Base-by-base conservation (phyloP, 495 filamentous ascomycete genomes). In the Daldinia caldariorum region DNA sequence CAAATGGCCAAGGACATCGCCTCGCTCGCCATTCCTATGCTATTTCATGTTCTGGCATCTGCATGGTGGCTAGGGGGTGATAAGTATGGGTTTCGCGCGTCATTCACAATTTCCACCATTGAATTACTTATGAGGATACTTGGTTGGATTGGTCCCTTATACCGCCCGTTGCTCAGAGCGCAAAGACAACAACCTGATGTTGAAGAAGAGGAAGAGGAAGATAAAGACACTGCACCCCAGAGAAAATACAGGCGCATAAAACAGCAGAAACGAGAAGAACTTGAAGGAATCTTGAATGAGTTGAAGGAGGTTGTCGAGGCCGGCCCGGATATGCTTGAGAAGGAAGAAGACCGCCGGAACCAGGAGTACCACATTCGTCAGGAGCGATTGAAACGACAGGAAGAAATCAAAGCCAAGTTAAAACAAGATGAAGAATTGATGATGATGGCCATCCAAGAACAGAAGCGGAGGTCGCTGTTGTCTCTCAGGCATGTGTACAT, bases 1-100 rank as follows among this genome's bases (percentile, higher is more conserved):
- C 38, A 58, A 47, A 49, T 68, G 38, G 34, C 45, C 9, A 8
- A 57, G 38, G 68, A 61, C 51, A 49, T 75, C 51, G 20, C 39
- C n/a, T 67, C 47, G 26, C 55, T 31, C 56, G 71, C 62, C 4
- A 69, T 77, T 4, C 75, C 75, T 37, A 77, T 73, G 75, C 32
- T 75, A 9, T 49, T 71, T 22, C 72, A 73, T 29, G 55, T 73
- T 41, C 54, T 77, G 6, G 64, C 64, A 38, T 67, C 58, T 41
- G 62, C 43, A 13, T 75, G 72, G 72, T 41, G 22, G 8, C 29
- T 77, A 57, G 75, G 72, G 38, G 72, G 75, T 2, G 31, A 49
- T 29, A 39, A 3, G 18, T 47, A 61, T 41, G 61, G 69, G 72
- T 3, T 8, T 0, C 12, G 20, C 9, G 20, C 72, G 39, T 32